A percentile compares a stretch with the other conserved stretches of the same genome.
These are phyloP conservation scores for Meyerozyma carpophila DNA, from an alignment of 1,139 yeast genomes.

Conservation along the genomic window DNA sequence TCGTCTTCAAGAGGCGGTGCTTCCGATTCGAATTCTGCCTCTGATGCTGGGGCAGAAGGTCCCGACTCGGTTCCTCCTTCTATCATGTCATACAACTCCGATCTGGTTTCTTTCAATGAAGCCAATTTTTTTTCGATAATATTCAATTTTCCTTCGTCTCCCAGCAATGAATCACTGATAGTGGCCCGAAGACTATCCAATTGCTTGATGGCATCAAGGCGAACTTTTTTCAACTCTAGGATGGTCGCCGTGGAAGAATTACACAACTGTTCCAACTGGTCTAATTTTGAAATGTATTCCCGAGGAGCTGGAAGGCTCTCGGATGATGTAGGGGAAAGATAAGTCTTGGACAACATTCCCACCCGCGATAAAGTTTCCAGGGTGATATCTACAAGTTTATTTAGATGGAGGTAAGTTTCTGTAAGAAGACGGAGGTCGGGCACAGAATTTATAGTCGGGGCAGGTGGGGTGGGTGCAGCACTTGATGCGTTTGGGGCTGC, in stretches of 20 bases:
- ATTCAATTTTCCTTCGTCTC: constrained; percentile 40
- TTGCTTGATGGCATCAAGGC: constrained; percentile 35
- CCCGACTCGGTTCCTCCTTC: constrained; percentile 20
- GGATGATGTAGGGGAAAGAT: constrained; percentile 37
- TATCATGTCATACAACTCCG: constrained; percentile 42
- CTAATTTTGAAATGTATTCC: constrained; percentile 41
- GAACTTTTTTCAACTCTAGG: constrained; percentile 31
- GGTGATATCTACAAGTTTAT: constrained; percentile 23
- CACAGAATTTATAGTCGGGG: constrained; percentile 8
- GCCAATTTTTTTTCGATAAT: constrained; percentile 37
- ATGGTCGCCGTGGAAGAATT: constrained; percentile 30
- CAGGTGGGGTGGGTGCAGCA: background rate
- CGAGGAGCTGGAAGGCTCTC: constrained; percentile 51
- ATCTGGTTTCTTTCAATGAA: constrained; percentile 34
- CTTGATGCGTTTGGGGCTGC: constrained; percentile 11
- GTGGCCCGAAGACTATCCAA: constrained; percentile 37
- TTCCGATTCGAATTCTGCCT: background rate
- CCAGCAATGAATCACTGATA: constrained; percentile 36
- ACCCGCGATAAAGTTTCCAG: constrained; percentile 39
- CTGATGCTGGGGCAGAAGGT: constrained; percentile 3
- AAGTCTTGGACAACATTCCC: constrained; percentile 37
- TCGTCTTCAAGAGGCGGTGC: constrained; percentile 5
- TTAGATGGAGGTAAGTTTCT: constrained; percentile 26
- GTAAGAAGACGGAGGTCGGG: constrained; percentile 37
- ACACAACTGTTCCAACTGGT: constrained; percentile 39